Percentiles rank a stretch among this genome's conserved stretches.
Conservation (phyloP, 1,284 basidiomycete species). For the Wallemia mellicola region DNA sequence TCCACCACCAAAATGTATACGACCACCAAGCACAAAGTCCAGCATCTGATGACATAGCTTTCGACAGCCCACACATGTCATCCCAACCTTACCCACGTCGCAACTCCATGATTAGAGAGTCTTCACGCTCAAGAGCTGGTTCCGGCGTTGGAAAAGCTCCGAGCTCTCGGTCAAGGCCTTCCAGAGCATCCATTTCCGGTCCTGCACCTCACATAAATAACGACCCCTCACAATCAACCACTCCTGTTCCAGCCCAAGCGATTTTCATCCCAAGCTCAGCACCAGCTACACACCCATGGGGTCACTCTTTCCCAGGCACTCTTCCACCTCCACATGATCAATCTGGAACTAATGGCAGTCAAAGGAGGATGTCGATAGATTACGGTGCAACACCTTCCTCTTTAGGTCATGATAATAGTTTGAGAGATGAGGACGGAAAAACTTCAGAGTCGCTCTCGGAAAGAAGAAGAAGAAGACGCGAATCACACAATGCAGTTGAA, state of each 20-base stretch:
- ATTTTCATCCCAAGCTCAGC: constrained; percentile 3
- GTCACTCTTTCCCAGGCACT: constrained; percentile 1
- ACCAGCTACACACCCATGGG: constrained; percentile 1
- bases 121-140: constrained; percentile 1
- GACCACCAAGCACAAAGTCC: neutral
- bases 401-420: constrained; percentile 4
- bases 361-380: neutral
- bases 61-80: neutral
- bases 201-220: constrained; percentile 1
- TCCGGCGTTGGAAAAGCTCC: constrained; percentile 2
- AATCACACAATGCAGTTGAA: constrained; percentile 75
- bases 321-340: constrained; percentile 1
- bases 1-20: neutral
- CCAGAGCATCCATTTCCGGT: constrained; percentile 1
- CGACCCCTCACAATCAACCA: neutral
- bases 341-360: constrained; percentile 1
- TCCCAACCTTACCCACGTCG: neutral
- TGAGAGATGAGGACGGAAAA: constrained; percentile 1
- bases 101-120: neutral
- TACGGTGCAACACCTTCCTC: constrained; percentile 1
- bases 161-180: constrained; percentile 3
- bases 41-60: neutral
- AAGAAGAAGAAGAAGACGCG: constrained; percentile 42
- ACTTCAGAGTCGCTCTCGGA: constrained; percentile 25
- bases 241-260: constrained; percentile 1